Conservation (phyloP, 2,329 filamentous ascomycete genomes). For the Trichoderma sp. region DNA sequence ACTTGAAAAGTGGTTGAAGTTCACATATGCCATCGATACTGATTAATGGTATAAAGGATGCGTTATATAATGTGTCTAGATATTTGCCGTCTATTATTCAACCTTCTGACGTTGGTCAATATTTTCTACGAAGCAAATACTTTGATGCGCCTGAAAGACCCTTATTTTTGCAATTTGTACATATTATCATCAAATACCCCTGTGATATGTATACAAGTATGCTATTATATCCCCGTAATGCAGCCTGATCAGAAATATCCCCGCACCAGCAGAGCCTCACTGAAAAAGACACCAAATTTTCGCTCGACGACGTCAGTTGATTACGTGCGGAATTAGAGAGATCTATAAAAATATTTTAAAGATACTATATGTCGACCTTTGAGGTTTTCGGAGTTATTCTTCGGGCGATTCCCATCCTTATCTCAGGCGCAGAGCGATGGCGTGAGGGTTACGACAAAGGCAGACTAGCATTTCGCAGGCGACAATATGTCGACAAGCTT, state of each 20-base stretch:
- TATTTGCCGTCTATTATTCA: not conserved
- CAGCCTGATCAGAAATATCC: not conserved
- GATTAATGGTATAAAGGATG: not conserved
- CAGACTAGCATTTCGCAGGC: not conserved
- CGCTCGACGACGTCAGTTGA: not conserved
- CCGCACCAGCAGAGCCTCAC: not conserved
- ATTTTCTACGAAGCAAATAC: not conserved
- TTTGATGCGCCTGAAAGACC: not conserved
- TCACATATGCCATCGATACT: not conserved
- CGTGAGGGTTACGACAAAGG: not conserved
- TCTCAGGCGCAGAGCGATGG: not conserved
- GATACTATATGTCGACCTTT: not conserved
- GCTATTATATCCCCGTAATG: not conserved
- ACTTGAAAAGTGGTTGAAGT: not conserved
- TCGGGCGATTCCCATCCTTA: constrained; percentile 3
- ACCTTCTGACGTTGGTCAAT: not conserved
- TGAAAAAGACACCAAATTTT: not conserved
- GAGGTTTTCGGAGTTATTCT: constrained; percentile 9
- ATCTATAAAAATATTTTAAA: not conserved
- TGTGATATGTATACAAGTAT: not conserved
- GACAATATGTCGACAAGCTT: constrained; percentile 4
- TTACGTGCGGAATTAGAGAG: not conserved
- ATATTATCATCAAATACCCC: not conserved
- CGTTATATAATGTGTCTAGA: not conserved
- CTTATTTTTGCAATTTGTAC: not conserved